Evolutionary conservation across 371 early-diverging fungal genomes (phyloP).

Genomic region (Circinella minor): DNA sequence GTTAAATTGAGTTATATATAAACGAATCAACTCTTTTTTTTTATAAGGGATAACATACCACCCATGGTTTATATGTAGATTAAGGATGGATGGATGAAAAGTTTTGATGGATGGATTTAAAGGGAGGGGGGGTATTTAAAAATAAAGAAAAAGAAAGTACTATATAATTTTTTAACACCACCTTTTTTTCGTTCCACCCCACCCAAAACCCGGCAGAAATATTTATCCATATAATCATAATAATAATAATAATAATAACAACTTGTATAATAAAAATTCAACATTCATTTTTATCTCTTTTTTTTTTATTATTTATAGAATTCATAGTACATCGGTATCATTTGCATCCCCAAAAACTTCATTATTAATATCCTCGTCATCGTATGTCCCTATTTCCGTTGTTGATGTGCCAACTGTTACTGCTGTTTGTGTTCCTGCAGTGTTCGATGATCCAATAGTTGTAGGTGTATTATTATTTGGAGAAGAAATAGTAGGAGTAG

Average conservation of each 20-base stretch:
- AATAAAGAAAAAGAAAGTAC: too few species aligned
- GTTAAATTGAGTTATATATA: background rate
- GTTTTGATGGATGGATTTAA: constrained; percentile 12
- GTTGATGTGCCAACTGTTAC: background rate
- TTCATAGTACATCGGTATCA: background rate
- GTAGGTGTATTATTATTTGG: too few species aligned
- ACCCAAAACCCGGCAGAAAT: too few species aligned
- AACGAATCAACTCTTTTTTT: too few species aligned
- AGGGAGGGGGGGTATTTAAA: constrained; percentile 8
- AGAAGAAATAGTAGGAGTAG: background rate
- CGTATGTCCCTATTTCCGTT: background rate
- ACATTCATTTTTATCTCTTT: background rate
- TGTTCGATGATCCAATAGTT: background rate
- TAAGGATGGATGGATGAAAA: too few species aligned
- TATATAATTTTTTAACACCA: too few species aligned
- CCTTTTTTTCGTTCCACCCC: too few species aligned
- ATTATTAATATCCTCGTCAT: constrained; percentile 10
- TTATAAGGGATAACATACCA: constrained; percentile 18
- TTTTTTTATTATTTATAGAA: background rate
- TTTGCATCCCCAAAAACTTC: background rate
- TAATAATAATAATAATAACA: background rate
- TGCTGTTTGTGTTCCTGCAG: background rate
- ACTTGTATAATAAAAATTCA: too few species aligned
- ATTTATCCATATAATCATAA: too few species aligned
- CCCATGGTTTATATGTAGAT: constrained; percentile 10